Percentiles rank a stretch among this genome's conserved stretches.
Conservation (phyloP, 305 asterid genomes). For the Caryopteris hybrid region DNA sequence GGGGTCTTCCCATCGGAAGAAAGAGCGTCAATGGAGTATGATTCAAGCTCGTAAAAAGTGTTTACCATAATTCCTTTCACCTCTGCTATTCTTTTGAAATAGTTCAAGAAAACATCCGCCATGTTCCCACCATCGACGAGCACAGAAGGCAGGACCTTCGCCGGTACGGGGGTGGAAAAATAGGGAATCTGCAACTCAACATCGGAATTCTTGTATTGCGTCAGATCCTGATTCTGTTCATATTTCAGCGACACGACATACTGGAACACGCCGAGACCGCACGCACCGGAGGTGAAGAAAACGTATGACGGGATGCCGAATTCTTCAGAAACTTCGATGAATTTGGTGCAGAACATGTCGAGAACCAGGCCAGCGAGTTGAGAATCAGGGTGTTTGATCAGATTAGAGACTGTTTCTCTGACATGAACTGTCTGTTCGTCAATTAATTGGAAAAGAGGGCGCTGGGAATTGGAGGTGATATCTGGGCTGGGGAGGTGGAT, state of each 20-base stretch:
- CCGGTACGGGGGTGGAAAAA: conserved; percentile 28
- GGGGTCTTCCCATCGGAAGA: conserved; percentile 10
- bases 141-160: conserved; percentile 26
- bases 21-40: conserved; percentile 30
- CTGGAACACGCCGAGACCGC: conserved; percentile 24
- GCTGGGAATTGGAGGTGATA: not conserved
- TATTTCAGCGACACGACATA: conserved; percentile 15
- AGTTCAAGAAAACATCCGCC: not conserved
- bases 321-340: conserved; percentile 41
- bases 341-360: conserved; percentile 45
- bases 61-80: conserved; percentile 50
- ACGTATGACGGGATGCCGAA: conserved; percentile 41
- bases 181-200: conserved; percentile 13
- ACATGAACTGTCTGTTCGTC: conserved; percentile 19
- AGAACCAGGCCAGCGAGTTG: conserved; percentile 35
- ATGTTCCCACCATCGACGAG: not conserved
- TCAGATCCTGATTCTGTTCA: conserved; percentile 14
- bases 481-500: conserved; percentile 17
- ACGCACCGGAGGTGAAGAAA: conserved; percentile 42
- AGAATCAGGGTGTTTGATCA: not conserved
- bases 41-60: conserved; percentile 52
- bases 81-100: conserved; percentile 19
- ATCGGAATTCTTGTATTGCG: conserved; percentile 19
- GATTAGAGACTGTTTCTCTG: conserved; percentile 15
- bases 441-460: conserved; percentile 6